These are phyloP conservation scores for Fusarium abutilonis DNA, from an alignment of 2,329 filamentous ascomycete species.

Conservation along the genomic window DNA sequence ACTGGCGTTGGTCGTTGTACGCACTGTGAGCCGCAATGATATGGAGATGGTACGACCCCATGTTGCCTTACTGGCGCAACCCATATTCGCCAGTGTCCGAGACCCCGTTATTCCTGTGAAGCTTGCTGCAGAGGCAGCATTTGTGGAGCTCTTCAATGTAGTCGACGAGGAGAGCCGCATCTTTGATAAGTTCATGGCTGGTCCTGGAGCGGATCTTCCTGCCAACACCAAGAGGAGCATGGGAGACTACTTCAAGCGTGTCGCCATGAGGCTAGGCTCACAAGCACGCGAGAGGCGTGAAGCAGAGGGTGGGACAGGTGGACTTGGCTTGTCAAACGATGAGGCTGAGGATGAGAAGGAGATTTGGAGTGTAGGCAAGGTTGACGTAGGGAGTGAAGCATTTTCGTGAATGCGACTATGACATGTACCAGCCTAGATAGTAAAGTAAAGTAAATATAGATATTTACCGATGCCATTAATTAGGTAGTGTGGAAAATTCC, in stretches of 20 bases:
- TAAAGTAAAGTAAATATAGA: conserved; percentile 1
- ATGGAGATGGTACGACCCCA: conserved; percentile 85
- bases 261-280: conserved; percentile 82
- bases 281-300: conserved; percentile 91
- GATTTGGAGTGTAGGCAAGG: conserved; percentile 92
- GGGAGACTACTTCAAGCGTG: conserved; percentile 96
- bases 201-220: conserved; percentile 71
- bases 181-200: conserved; percentile 89
- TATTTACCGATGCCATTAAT: not conserved
- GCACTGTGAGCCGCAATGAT: conserved; percentile 82
- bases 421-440: not conserved
- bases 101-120: conserved; percentile 96
- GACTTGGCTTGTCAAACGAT: conserved; percentile 86
- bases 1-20: conserved; percentile 84
- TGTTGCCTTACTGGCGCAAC: conserved; percentile 78
- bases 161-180: conserved; percentile 85
- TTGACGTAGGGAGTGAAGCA: conserved; percentile 64
- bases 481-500: too few relatives aligned
- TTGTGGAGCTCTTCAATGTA: conserved; percentile 89
- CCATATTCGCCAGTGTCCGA: conserved; percentile 88
- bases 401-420: conserved; percentile 29
- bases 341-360: conserved; percentile 95
- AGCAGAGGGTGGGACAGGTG: conserved; percentile 88
- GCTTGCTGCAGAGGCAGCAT: conserved; percentile 91
- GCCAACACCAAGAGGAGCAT: conserved; percentile 85